These are phyloP conservation scores for Colletotrichum spaethianum DNA, from an alignment of 2,329 filamentous ascomycete species.

Conservation along the genomic window DNA sequence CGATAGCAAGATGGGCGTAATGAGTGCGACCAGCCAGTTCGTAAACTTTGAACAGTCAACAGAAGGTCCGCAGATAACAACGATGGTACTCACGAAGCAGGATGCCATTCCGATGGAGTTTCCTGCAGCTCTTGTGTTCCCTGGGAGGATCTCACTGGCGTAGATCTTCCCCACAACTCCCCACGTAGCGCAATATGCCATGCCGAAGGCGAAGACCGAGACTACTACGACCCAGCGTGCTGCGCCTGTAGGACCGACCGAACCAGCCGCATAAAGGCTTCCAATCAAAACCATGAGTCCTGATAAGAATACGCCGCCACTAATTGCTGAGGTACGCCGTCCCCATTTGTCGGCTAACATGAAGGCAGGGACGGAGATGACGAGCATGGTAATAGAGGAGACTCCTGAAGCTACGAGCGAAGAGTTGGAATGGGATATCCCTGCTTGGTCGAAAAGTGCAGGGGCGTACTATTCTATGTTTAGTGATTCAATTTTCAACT, in stretches of 20 bases:
- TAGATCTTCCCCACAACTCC: constrained; percentile 70
- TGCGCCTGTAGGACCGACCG: constrained; percentile 56
- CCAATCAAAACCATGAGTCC: constrained; percentile 69
- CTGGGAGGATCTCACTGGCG: constrained; percentile 69
- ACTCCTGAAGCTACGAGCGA: constrained; percentile 72
- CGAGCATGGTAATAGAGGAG: constrained; percentile 71
- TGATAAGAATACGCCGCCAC: constrained; percentile 65
- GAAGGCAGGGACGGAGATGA: constrained; percentile 69
- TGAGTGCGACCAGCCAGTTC: constrained; percentile 62
- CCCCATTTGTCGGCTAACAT: constrained; percentile 71
- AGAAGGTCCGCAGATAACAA: background rate
- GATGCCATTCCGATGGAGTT: constrained; percentile 63
- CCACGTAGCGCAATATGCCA: constrained; percentile 65
- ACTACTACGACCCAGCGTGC: constrained; percentile 67
- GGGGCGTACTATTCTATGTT: constrained; percentile 67
- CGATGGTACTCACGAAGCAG: constrained; percentile 44
- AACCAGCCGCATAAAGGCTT: constrained; percentile 62
- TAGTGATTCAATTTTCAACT: background rate
- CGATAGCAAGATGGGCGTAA: constrained; percentile 58
- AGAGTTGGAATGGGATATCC: constrained; percentile 52
- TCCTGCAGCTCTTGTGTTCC: constrained; percentile 67
- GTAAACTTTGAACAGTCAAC: constrained; percentile 48
- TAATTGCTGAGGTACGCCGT: constrained; percentile 66
- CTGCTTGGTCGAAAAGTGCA: constrained; percentile 71
- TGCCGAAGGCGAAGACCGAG: constrained; percentile 63